A percentile compares a stretch with the other conserved stretches of the same genome.
These are phyloP conservation scores for Sclerotinia borealis DNA, from an alignment of 2,329 filamentous ascomycete species.

Conservation along the genomic window DNA sequence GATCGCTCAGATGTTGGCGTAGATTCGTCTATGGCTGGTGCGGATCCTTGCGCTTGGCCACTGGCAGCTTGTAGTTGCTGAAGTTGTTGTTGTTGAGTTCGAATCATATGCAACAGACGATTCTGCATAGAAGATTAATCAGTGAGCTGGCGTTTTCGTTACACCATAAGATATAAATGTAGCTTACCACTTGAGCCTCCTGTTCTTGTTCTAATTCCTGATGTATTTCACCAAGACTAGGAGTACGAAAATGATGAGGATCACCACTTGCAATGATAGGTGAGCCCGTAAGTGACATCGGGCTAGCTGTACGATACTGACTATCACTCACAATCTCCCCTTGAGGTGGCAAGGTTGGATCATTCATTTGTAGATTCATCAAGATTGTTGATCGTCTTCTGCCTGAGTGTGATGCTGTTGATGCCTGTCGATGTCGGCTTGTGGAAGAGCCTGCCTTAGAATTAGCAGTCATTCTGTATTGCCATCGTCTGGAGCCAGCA, in stretches of 20 bases:
- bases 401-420: slow-evolving; percentile 38
- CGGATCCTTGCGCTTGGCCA: slow-evolving; percentile 36
- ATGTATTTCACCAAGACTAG: slow-evolving; percentile 70
- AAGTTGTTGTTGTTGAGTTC: slow-evolving; percentile 67
- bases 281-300: slow-evolving; percentile 43
- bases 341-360: slow-evolving; percentile 59
- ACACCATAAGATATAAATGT: not conserved
- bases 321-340: slow-evolving; percentile 59
- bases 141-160: not conserved
- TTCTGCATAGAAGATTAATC: slow-evolving; percentile 44
- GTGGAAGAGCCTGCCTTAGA: slow-evolving; percentile 39
- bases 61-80: slow-evolving; percentile 47
- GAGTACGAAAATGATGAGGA: slow-evolving; percentile 59
- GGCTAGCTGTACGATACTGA: slow-evolving; percentile 37
- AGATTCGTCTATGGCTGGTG: slow-evolving; percentile 35
- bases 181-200: slow-evolving; percentile 65
- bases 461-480: slow-evolving; percentile 4
- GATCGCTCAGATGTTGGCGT: slow-evolving; percentile 41
- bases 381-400: slow-evolving; percentile 63
- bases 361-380: slow-evolving; percentile 69
- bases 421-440: slow-evolving; percentile 39
- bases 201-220: slow-evolving; percentile 76
- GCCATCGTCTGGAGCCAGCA: not conserved
- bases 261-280: slow-evolving; percentile 40
- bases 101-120: slow-evolving; percentile 70